These are phyloP conservation scores for Zygosaccharomyces pseudobailii DNA, from an alignment of 1,139 yeast genomes.

Conservation along the genomic window DNA sequence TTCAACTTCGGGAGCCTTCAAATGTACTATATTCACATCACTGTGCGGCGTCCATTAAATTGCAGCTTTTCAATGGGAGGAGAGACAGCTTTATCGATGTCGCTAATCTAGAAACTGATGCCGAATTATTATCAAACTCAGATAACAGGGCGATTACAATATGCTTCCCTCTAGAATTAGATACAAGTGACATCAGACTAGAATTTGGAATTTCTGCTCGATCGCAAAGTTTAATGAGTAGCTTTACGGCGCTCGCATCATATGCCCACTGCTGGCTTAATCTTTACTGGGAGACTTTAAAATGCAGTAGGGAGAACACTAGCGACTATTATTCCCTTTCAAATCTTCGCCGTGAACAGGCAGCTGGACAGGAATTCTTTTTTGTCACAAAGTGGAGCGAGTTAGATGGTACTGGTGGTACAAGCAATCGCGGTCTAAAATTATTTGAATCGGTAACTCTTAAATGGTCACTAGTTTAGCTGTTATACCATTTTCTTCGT, in stretches of 20 bases:
- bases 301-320: slow-evolving; percentile 14
- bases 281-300: slow-evolving; percentile 32
- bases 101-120: slow-evolving; percentile 10
- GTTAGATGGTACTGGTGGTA: slow-evolving; percentile 70
- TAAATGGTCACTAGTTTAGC: slow-evolving; percentile 16
- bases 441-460: slow-evolving; percentile 46
- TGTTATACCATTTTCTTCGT: not conserved
- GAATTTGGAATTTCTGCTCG: slow-evolving; percentile 22
- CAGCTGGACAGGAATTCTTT: slow-evolving; percentile 12
- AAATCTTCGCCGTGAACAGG: slow-evolving; percentile 20
- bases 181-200: slow-evolving; percentile 23
- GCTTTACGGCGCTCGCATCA: slow-evolving; percentile 21
- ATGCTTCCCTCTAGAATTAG: slow-evolving; percentile 9
- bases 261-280: slow-evolving; percentile 38
- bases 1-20: slow-evolving; percentile 20
- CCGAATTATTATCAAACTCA: slow-evolving; percentile 5
- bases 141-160: slow-evolving; percentile 4
- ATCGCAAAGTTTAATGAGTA: slow-evolving; percentile 15
- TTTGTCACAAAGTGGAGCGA: slow-evolving; percentile 46
- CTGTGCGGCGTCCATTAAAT: slow-evolving; percentile 18
- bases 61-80: slow-evolving; percentile 23
- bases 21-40: slow-evolving; percentile 14
- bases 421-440: slow-evolving; percentile 47
- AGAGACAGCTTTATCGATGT: slow-evolving; percentile 19
- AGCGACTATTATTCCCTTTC: slow-evolving; percentile 8